Percentiles rank a stretch among this genome's conserved stretches.
Conservation (phyloP, 495 filamentous ascomycete species). For the Parathielavia hyrcaniae region DNA sequence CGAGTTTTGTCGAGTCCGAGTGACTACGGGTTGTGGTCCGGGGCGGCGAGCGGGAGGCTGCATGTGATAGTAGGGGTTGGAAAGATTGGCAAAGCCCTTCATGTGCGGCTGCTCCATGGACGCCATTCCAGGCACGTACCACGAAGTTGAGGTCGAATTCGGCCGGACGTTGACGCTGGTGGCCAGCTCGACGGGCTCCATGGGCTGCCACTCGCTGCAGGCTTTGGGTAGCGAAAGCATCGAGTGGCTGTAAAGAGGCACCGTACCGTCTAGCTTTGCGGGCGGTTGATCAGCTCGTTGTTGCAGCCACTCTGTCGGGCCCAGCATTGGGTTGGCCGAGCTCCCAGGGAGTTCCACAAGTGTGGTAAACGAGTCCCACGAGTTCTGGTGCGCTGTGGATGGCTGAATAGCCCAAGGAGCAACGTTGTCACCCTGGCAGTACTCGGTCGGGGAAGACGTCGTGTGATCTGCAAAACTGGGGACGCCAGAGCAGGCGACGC, state of each 20-base stretch:
- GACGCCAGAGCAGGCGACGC: not conserved
- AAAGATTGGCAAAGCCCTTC: no score
- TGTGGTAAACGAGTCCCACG: not conserved
- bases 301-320: not conserved
- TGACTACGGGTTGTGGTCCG: not conserved
- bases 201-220: not conserved
- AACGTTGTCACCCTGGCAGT: not conserved
- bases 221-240: not conserved
- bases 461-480: not conserved
- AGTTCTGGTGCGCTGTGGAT: not conserved
- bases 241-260: not conserved
- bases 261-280: not conserved
- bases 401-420: not conserved
- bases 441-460: constrained; percentile 4
- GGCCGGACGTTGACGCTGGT: not conserved
- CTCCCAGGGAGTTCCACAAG: not conserved
- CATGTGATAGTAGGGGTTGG: not conserved
- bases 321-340: not conserved
- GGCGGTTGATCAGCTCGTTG: not conserved
- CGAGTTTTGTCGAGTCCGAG: not conserved
- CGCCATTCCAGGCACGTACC: not conserved
- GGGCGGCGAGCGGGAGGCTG: not conserved
- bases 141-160: not conserved
- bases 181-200: not conserved
- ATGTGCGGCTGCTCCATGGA: not conserved